Conservation (phyloP, 805 yeast species). For the Suhomyces vadensis region DNA sequence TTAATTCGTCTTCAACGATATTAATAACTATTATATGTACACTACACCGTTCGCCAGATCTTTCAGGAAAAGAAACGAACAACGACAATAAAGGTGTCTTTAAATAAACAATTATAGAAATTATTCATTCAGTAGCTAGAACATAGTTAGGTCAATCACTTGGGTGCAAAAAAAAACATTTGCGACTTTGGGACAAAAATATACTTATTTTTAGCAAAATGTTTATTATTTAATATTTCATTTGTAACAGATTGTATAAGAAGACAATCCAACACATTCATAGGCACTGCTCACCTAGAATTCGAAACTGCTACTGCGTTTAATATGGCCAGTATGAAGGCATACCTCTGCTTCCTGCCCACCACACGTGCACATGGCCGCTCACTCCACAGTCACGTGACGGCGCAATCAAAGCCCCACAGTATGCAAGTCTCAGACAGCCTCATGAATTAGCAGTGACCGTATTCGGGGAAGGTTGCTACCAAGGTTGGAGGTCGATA, state of each 20-base stretch:
- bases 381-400: not conserved
- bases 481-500: not conserved
- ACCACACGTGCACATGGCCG: not conserved
- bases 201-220: not conserved
- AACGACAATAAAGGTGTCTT: not conserved
- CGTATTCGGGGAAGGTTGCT: not conserved
- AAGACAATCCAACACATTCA: too few species aligned
- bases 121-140: not conserved
- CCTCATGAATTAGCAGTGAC: not conserved
- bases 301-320: too few species aligned
- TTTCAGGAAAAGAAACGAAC: constrained; percentile 2
- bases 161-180: not conserved
- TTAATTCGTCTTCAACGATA: too few species aligned
- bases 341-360: too few species aligned
- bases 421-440: constrained; percentile 2
- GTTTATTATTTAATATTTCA: too few species aligned
- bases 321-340: too few species aligned
- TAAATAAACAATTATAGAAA: too few species aligned
- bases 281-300: too few species aligned
- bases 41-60: not conserved
- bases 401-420: not conserved
- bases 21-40: too few species aligned
- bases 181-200: not conserved
- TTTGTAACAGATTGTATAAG: too few species aligned
- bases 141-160: not conserved